phyloP scores from a whole-genome alignment of 1,284 basidiomycete species.

The Rugosomyces carneus region DNA sequence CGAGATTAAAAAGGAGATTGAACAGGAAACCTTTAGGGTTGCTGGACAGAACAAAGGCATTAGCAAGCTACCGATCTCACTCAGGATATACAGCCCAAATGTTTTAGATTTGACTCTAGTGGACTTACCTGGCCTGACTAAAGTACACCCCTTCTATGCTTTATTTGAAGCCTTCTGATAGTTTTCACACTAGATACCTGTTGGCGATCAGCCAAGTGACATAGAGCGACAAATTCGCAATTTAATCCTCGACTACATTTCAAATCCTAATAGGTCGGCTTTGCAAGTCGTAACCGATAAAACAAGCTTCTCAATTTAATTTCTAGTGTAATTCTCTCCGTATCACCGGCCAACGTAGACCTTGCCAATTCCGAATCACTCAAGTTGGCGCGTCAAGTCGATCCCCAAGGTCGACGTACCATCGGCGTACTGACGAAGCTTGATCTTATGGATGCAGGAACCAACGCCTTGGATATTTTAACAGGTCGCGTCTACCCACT shows the following conservation, averaged over 20 bases:
- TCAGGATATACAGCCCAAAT: constrained; percentile 93
- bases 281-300: neutral
- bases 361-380: constrained; percentile 97
- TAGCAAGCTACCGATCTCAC: constrained; percentile 90
- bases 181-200: constrained; percentile 66
- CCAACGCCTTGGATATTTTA: constrained; percentile 93
- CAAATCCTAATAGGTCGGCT: constrained; percentile 89
- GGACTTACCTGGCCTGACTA: constrained; percentile 93
- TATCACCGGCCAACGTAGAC: constrained; percentile 96
- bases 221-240: constrained; percentile 96
- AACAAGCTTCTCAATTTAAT: constrained; percentile 4
- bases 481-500: constrained; percentile 96
- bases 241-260: constrained; percentile 91
- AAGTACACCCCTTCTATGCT: constrained; percentile 45
- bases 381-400: constrained; percentile 92
- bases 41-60: constrained; percentile 99
- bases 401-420: constrained; percentile 92
- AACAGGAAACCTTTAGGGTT: constrained; percentile 96
- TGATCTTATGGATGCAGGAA: constrained; percentile 98
- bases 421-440: constrained; percentile 97
- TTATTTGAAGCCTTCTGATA: neutral
- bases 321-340: constrained; percentile 86
- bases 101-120: constrained; percentile 95
- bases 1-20: constrained; percentile 94
- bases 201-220: constrained; percentile 87